phyloP scores from a whole-genome alignment of 441 rosid species.

The Euphorbia celastroides region DNA sequence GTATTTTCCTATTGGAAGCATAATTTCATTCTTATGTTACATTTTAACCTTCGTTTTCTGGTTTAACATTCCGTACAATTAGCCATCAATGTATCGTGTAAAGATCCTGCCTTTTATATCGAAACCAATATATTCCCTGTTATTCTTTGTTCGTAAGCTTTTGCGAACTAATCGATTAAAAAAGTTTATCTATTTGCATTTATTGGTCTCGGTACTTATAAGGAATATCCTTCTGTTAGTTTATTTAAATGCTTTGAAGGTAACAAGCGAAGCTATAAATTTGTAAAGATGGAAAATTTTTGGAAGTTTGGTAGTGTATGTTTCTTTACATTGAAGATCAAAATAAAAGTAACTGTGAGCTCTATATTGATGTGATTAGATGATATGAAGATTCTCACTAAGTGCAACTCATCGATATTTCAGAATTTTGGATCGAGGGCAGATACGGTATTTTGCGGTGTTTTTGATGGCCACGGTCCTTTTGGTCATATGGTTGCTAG shows the following conservation, averaged over 20 bases:
- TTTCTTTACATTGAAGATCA: background rate
- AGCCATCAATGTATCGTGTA: background rate
- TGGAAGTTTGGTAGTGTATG: background rate
- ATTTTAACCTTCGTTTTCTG: background rate
- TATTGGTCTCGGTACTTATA: constrained; percentile 3
- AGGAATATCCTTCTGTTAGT: background rate
- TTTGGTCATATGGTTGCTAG: constrained; percentile 96
- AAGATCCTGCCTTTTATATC: background rate
- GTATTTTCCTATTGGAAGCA: constrained; percentile 5
- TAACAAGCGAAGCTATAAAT: background rate
- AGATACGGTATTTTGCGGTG: constrained; percentile 86
- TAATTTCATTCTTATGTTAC: background rate
- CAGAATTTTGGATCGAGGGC: constrained; percentile 69
- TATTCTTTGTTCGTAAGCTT: background rate
- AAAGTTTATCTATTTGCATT: background rate
- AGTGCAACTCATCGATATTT: constrained; percentile 1
- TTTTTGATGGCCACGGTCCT: constrained; percentile 99
- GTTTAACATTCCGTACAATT: background rate
- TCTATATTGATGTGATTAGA: constrained; percentile 6
- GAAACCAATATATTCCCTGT: background rate
- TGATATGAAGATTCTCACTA: background rate
- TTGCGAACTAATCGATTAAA: background rate
- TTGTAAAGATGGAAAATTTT: background rate
- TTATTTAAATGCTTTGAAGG: background rate
- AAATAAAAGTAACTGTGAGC: background rate